phyloP scores from a whole-genome alignment of 1,284 basidiomycete genomes.

The Tilletia walkeri region DNA sequence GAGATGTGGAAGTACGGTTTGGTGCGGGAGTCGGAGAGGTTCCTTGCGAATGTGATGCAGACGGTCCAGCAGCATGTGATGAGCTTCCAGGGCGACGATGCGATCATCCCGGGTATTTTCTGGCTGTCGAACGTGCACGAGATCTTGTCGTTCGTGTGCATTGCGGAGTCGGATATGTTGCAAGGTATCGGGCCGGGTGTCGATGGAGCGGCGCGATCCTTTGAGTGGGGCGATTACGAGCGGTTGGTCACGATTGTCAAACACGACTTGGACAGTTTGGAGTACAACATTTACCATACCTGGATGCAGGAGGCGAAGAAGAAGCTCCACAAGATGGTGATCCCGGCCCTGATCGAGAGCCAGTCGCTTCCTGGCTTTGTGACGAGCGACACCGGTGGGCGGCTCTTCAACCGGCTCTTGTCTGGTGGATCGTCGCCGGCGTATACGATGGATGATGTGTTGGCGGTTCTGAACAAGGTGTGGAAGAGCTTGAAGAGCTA shows the following conservation, averaged over 20 bases:
- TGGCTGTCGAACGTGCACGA: constrained; percentile 99
- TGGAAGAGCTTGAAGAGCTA: constrained; percentile 99
- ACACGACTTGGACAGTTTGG: constrained; percentile 94
- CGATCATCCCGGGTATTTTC: constrained; percentile 93
- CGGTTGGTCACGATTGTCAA: constrained; percentile 94
- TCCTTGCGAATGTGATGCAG: constrained; percentile 99
- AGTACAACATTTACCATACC: constrained; percentile 99
- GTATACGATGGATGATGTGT: constrained; percentile 98
- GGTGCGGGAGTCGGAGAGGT: constrained; percentile 92
- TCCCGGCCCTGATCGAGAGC: constrained; percentile 94
- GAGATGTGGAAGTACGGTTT: constrained; percentile 99
- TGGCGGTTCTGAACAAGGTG: constrained; percentile 94
- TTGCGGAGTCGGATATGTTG: constrained; percentile 96
- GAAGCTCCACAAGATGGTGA: constrained; percentile 93
- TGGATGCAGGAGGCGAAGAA: constrained; percentile 99
- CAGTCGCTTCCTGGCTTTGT: constrained; percentile 98
- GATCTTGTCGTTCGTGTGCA: constrained; percentile 96
- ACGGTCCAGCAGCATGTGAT: constrained; percentile 96
- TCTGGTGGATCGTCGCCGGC: constrained; percentile 75
- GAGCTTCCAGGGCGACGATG: constrained; percentile 87
- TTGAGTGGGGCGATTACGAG: constrained; percentile 97
- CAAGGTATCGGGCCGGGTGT: constrained; percentile 91
- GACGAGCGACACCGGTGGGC: constrained; percentile 85
- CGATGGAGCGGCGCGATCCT: constrained; percentile 83
- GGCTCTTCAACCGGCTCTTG: constrained; percentile 88